Conservation (phyloP, 148 eudicot species). For the Rhododendron molle region DNA sequence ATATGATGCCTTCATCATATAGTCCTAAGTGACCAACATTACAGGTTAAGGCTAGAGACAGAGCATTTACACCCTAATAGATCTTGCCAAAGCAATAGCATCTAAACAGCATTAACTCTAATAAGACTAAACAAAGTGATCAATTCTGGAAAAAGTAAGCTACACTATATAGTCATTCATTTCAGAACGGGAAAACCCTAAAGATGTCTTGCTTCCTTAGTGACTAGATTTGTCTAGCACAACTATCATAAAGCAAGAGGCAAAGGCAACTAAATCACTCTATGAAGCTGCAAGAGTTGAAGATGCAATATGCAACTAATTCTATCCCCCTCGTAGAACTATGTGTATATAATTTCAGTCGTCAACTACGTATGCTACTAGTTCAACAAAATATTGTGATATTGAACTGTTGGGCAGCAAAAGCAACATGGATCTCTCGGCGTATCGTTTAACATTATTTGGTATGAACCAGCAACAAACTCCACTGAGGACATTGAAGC, state of each 20-base stretch:
- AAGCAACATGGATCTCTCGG: conserved; percentile 62
- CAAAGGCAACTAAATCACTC: not conserved
- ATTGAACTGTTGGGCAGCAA: conserved; percentile 27
- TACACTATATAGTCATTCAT: no score
- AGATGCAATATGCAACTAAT: not conserved
- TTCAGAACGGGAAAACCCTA: no score
- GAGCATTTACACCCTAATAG: not conserved
- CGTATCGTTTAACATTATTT: conserved; percentile 57
- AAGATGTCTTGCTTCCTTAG: no score
- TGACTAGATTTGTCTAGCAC: no score
- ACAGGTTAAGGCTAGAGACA: not conserved
- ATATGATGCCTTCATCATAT: not conserved
- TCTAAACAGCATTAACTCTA: not conserved
- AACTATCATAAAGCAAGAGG: not conserved
- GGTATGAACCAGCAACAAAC: conserved; percentile 80
- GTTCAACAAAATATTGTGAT: not conserved
- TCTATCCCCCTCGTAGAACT: not conserved
- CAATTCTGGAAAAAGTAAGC: no score
- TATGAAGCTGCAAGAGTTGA: not conserved
- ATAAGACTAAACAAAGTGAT: no score
- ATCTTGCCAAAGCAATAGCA: not conserved
- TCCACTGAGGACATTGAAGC: conserved; percentile 63
- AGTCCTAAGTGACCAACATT: not conserved
- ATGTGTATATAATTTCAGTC: not conserved
- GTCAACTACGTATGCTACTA: not conserved